phyloP scores from a whole-genome alignment of 208 protist species.

The Herpetomonas tarakana region DNA sequence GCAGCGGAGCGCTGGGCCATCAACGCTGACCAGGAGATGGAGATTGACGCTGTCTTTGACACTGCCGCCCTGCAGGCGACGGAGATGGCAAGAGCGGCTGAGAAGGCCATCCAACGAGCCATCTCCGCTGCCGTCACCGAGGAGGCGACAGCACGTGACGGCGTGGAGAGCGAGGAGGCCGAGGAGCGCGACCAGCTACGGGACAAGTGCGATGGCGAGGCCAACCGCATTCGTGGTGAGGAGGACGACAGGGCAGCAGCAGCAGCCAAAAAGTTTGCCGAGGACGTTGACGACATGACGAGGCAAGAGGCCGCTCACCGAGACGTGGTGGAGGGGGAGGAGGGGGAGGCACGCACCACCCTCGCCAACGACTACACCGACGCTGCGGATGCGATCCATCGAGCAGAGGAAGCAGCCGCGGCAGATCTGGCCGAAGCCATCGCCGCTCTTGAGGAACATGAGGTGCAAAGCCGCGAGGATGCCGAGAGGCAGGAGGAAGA shows the following conservation, averaged over 20 bases:
- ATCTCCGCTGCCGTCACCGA: background rate
- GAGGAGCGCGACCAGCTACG: background rate
- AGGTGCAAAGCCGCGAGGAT: background rate
- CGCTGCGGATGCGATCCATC: background rate
- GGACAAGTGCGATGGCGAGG: too few species aligned
- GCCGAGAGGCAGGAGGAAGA: background rate
- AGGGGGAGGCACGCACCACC: background rate
- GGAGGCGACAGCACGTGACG: background rate
- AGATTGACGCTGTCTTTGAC: background rate
- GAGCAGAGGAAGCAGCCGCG: too few species aligned
- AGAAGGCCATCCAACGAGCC: background rate
- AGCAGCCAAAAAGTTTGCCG: too few species aligned
- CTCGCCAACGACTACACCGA: background rate
- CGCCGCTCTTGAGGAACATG: background rate
- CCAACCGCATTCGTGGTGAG: too few species aligned
- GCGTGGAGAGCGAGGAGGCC: background rate
- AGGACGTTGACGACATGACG: too few species aligned
- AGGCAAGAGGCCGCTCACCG: too few species aligned
- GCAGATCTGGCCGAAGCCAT: too few species aligned
- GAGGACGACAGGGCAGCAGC: too few species aligned
- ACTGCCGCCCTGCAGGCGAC: background rate
- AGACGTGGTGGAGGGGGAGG: background rate
- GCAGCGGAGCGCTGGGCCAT: background rate
- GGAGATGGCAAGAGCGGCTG: background rate
- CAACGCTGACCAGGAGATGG: background rate